phyloP scores from a whole-genome alignment of 2,329 filamentous ascomycete species.

The Paraconiothyrium sp. region DNA sequence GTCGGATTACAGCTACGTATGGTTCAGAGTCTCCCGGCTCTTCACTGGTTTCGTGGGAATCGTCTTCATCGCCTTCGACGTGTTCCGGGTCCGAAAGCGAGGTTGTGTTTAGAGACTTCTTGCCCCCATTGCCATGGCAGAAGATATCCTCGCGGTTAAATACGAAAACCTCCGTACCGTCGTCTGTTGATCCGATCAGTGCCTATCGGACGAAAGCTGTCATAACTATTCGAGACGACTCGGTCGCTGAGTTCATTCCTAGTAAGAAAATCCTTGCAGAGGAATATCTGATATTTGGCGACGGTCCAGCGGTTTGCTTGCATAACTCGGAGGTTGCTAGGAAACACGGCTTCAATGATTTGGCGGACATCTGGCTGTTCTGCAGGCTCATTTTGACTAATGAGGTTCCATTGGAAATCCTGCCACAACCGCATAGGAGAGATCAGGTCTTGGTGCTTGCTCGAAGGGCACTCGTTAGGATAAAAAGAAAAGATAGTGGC shows the following conservation, averaged over 20 bases:
- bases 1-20: slow-evolving; percentile 52
- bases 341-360: slow-evolving; percentile 73
- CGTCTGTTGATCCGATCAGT: slow-evolving; percentile 38
- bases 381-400: slow-evolving; percentile 79
- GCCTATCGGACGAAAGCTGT: slow-evolving; percentile 68
- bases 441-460: slow-evolving; percentile 76
- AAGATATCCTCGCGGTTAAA: slow-evolving; percentile 65
- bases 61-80: slow-evolving; percentile 51
- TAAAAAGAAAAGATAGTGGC: slow-evolving; percentile 60
- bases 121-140: slow-evolving; percentile 63
- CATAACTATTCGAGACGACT: slow-evolving; percentile 73
- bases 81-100: slow-evolving; percentile 50
- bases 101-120: slow-evolving; percentile 54
- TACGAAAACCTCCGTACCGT: slow-evolving; percentile 56
- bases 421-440: slow-evolving; percentile 63
- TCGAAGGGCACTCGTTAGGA: slow-evolving; percentile 65
- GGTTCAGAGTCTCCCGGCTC: slow-evolving; percentile 39
- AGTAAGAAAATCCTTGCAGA: slow-evolving; percentile 79
- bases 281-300: slow-evolving; percentile 84
- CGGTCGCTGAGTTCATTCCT: slow-evolving; percentile 74
- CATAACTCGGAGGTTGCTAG: slow-evolving; percentile 84
- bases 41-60: slow-evolving; percentile 46
- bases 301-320: slow-evolving; percentile 80
- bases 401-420: slow-evolving; percentile 75
- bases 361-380: slow-evolving; percentile 86